A percentile compares a stretch with the other conserved stretches of the same genome.
phyloP scores from a whole-genome alignment of 1,284 basidiomycete species.

The Boletus mariae region DNA sequence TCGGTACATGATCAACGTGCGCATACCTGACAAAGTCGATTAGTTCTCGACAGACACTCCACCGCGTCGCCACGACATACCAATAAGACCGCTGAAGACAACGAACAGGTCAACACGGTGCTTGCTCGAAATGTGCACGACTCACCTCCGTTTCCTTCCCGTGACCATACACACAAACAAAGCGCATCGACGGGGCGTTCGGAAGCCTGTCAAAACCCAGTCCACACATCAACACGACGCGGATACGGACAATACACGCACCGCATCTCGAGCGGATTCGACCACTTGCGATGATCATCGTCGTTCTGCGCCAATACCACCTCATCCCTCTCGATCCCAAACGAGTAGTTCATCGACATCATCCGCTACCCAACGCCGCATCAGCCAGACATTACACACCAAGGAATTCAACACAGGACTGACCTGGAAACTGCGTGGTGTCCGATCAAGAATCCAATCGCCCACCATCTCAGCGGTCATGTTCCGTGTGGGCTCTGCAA shows the following conservation, averaged over 20 bases:
- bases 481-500: conserved; percentile 45
- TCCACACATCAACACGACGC: background rate
- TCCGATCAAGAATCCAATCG: conserved; percentile 82
- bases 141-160: conserved; percentile 93
- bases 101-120: background rate
- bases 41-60: background rate
- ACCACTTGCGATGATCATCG: conserved; percentile 79
- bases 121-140: conserved; percentile 13
- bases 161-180: conserved; percentile 93
- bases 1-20: conserved; percentile 65
- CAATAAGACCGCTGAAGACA: conserved; percentile 69
- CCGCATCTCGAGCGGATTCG: conserved; percentile 92
- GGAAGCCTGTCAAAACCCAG: conserved; percentile 56
- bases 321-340: conserved; percentile 84
- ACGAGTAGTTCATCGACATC: conserved; percentile 73
- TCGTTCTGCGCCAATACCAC: conserved; percentile 62
- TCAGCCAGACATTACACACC: background rate
- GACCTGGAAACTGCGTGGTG: conserved; percentile 81
- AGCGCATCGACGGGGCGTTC: conserved; percentile 87
- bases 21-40: conserved; percentile 51
- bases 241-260: conserved; percentile 30
- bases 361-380: background rate
- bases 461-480: conserved; percentile 79
- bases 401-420: conserved; percentile 6
- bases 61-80: conserved; percentile 33